These are phyloP conservation scores for Microascus cirrosus DNA, from an alignment of 2,329 filamentous ascomycete genomes.

Conservation along the genomic window DNA sequence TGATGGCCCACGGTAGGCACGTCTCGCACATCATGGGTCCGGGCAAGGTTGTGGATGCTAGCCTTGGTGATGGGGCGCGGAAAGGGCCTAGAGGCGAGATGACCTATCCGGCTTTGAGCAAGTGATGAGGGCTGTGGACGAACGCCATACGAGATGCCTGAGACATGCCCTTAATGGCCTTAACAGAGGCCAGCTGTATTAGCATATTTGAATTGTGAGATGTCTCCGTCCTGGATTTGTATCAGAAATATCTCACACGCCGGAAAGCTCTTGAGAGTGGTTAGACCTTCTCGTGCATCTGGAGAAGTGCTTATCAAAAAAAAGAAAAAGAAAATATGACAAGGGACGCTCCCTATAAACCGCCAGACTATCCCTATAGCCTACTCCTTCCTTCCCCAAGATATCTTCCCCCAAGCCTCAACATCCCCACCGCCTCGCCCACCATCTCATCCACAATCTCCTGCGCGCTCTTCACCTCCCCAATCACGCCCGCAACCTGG, in stretches of 20 bases:
- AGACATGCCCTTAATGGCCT: neutral
- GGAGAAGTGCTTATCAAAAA: too few relatives aligned
- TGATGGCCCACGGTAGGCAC: neutral
- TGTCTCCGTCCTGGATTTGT: too few relatives aligned
- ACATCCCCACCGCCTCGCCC: constrained; percentile 55
- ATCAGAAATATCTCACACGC: too few relatives aligned
- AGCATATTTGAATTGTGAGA: too few relatives aligned
- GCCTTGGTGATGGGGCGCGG: neutral
- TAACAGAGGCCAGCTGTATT: too few relatives aligned
- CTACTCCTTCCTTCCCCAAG: neutral
- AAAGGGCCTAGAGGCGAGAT: neutral
- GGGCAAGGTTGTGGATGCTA: neutral
- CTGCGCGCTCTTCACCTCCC: constrained; percentile 66
- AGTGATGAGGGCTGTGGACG: neutral
- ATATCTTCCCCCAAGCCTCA: constrained; percentile 27
- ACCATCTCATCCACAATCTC: constrained; percentile 92
- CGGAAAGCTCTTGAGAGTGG: too few relatives aligned
- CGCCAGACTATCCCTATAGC: neutral
- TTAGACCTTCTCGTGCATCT: too few relatives aligned
- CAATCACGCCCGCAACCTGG: constrained; percentile 73
- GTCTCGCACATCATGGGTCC: neutral
- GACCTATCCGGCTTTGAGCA: neutral
- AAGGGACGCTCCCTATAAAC: too few relatives aligned
- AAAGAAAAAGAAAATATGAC: too few relatives aligned
- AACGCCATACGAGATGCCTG: neutral